phyloP scores from a whole-genome alignment of 352 stramenopile species.

The Phytopythium delawarense region DNA sequence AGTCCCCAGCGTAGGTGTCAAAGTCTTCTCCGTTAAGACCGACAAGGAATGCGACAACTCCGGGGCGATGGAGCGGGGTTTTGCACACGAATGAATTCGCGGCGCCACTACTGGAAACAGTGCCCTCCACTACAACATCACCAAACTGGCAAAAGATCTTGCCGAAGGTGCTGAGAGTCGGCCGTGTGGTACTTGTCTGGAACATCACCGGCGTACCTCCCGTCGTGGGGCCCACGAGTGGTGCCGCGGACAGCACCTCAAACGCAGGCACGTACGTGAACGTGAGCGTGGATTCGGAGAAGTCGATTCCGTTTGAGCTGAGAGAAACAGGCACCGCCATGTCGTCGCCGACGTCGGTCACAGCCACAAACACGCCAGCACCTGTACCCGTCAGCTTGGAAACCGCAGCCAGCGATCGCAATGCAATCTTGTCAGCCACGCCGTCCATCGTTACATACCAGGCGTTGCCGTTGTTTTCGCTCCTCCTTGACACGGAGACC shows the following conservation, averaged over 20 bases:
- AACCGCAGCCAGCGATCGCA: conserved; percentile 9
- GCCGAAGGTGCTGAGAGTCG: conserved; percentile 13
- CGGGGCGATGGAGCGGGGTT: conserved; percentile 11
- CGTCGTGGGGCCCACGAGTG: conserved; percentile 38
- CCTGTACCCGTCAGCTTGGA: conserved; percentile 19
- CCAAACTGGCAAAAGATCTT: conserved; percentile 62
- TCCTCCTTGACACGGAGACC: not conserved
- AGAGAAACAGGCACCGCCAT: conserved; percentile 18
- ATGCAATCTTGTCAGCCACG: conserved; percentile 4
- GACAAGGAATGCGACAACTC: conserved; percentile 25
- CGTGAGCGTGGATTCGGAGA: conserved; percentile 17
- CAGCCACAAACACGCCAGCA: conserved; percentile 8
- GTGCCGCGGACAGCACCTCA: conserved; percentile 28
- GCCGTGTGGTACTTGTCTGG: not conserved
- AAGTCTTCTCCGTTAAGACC: conserved; percentile 52
- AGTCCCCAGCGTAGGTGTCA: conserved; percentile 34
- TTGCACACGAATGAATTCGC: conserved; percentile 21
- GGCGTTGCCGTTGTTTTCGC: conserved; percentile 5
- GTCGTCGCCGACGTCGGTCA: conserved; percentile 19
- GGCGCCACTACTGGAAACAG: conserved; percentile 5
- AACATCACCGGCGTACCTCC: conserved; percentile 59
- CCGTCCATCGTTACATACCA: conserved; percentile 22
- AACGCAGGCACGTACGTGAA: conserved; percentile 47
- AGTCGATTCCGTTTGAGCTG: conserved; percentile 35
- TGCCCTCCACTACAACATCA: conserved; percentile 23